phyloP scores from a whole-genome alignment of 2,329 filamentous ascomycete genomes.

The Trichoderma sp. region DNA sequence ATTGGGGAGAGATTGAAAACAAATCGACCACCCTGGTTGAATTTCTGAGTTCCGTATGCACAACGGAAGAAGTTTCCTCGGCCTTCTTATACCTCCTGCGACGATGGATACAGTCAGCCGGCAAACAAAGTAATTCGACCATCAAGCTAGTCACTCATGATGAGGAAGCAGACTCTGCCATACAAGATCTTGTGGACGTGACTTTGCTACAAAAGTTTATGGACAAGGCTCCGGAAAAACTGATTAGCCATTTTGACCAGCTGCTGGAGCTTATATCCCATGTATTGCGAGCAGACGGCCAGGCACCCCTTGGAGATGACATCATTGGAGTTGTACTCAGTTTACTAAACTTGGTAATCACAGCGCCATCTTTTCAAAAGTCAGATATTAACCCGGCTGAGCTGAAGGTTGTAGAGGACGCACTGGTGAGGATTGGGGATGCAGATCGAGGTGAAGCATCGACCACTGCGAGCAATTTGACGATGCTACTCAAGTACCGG shows the following conservation, averaged over 20 bases:
- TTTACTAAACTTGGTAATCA: constrained; percentile 58
- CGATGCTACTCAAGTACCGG: constrained; percentile 53
- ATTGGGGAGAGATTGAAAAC: constrained; percentile 45
- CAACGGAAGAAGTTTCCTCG: constrained; percentile 55
- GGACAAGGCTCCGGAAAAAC: constrained; percentile 57
- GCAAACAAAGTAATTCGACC: constrained; percentile 26
- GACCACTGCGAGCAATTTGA: constrained; percentile 54
- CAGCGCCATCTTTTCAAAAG: constrained; percentile 53
- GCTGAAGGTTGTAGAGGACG: constrained; percentile 46
- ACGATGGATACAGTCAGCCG: constrained; percentile 49
- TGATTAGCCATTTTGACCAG: constrained; percentile 62
- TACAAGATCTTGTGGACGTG: constrained; percentile 53
- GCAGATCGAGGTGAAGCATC: constrained; percentile 42
- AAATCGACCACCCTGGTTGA: constrained; percentile 49
- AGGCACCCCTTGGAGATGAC: constrained; percentile 44
- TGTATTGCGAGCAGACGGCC: constrained; percentile 50
- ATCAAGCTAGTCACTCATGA: constrained; percentile 31
- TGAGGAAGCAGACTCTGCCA: constrained; percentile 38
- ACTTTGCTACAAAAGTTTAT: constrained; percentile 65
- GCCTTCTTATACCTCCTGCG: constrained; percentile 60
- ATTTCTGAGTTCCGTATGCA: constrained; percentile 47
- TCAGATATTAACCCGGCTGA: constrained; percentile 42
- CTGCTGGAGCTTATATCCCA: constrained; percentile 62
- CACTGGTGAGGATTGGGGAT: constrained; percentile 44
- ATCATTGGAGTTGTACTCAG: constrained; percentile 54